Conservation (phyloP, 1,284 basidiomycete genomes). For the Agroathelia rolfsii region DNA sequence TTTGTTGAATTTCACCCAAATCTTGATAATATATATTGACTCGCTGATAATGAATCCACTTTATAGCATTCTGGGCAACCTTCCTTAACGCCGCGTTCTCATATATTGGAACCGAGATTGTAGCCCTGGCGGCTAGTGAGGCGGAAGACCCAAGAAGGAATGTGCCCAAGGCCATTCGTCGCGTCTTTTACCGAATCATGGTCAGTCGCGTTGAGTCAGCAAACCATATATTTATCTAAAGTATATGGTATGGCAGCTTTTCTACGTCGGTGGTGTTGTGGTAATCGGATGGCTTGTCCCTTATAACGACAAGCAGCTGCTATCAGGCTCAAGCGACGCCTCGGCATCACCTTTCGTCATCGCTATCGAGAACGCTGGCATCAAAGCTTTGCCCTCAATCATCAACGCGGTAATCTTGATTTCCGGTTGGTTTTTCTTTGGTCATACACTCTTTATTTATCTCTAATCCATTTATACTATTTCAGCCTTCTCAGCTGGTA, state of each 20-base stretch:
- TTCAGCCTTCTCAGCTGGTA: conserved; percentile 85
- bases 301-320: conserved; percentile 31
- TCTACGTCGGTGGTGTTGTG: conserved; percentile 42
- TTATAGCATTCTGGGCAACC: no score
- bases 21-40: no score
- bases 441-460: no score
- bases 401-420: no score
- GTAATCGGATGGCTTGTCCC: conserved; percentile 44
- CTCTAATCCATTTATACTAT: no score
- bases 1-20: conserved; percentile 33
- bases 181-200: conserved; percentile 43
- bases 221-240: no score
- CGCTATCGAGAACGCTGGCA: conserved; percentile 37
- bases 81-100: conserved; percentile 40
- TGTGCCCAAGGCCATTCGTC: conserved; percentile 31
- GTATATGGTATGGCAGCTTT: no score
- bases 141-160: conserved; percentile 19
- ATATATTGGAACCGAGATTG: conserved; percentile 49
- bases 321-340: conserved; percentile 18
- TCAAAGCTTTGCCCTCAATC: conserved; percentile 38
- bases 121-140: conserved; percentile 47
- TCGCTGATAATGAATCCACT: no score
- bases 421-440: conserved; percentile 31
- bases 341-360: conserved; percentile 45
- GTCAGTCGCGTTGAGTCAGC: no score